Evolutionary conservation across 2,329 filamentous ascomycete species (phyloP), one percentile per base, ranked within the genome.

Genomic region (Raffaelea albimanens): DNA sequence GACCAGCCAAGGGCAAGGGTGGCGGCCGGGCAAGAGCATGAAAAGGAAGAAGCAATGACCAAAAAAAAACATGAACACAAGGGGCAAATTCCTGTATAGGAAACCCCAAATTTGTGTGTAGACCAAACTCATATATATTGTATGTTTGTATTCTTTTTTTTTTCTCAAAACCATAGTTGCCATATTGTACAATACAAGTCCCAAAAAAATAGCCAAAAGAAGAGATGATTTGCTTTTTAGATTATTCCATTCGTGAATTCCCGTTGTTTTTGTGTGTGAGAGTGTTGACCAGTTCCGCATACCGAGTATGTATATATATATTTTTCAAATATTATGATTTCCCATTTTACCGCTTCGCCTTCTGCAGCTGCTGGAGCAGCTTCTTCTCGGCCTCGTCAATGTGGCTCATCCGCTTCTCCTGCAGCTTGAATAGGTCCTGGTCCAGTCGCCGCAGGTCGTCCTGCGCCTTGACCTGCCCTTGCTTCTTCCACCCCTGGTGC

Each of bases 371-470:
- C 55, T 67, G 67, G 22, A 74, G 52, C 3, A 66, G 61, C 57
- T 70, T 66, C 58, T 73, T 72, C 65, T 80, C 75, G 38, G 64
- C 65, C 11, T 56, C 57, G 41, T 76, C 69, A 42, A 80, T 68
- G 47, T 65, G 67, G 58, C 68, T 67, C 64, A 78, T 69, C 60
- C 70, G 67, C 63, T 75, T 75, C 49, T 75, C 70, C 64, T 75
- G 72, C 49, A 69, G 51, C 62, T 71, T 71, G 57, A 73, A 69
- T 57, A 76, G 65, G 58, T 70, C 67, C 54, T 66, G 66, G 52
- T 70, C 67, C n/a, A 72, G 59, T 25, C 53, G 58, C 46, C 52
- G 54, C 57, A 62, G 58, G 41, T 64, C 58, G 53, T 80, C 75
- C 2, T 67, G 65, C 38, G 68, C 58, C 25, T 7, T 7, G 7